Evolutionary conservation across 305 asterid genomes (phyloP), one percentile per base, ranked within the genome.

Genomic region (Fraxinus baroniana): DNA sequence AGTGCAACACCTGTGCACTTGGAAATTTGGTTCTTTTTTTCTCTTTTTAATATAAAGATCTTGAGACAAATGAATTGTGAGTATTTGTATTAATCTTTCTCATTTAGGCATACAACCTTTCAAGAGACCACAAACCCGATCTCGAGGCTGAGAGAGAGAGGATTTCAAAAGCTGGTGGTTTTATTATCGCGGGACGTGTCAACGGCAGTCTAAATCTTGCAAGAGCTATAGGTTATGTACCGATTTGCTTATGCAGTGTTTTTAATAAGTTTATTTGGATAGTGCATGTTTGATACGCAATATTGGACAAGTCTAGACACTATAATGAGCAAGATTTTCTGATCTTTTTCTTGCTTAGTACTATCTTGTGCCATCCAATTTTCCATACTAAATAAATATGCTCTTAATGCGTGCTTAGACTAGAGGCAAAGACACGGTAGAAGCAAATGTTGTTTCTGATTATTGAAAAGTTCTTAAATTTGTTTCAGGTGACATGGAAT

Each of bases 101-200:
- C 81, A 44, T 83, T 74, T 86, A 95, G 98, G 98, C 98, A 39
- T 95, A 92, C 87, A 91, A 93, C 86, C 97, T 95, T 78, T 95
- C 98, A 37, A 92, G 97, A 88, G 98, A 95, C 88, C 98, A 95
- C 88, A 95, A 95, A 80, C 98, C 98, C 78, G 97, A 94, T 10
- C 95, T 95, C 78, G 98, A 94, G 86, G 90, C 90, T 71, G 98
- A 95, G 92, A 91, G 91, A 80, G 98, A 95, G 75, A 90, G 98
- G 85, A 95, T 95, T 79, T 41, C 91, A 68, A 95, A 94, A 89
- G 98, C 97, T 79, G 98, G 98, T 81, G 98, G 98, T 62, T 94
- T 93, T 85, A 92, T 95, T 86, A 97, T 92, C 83, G 97, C 94
- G 60, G 98, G 98, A 73, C 97, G 98, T 62, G 97, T 95, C 83